Evolutionary conservation across 2,329 filamentous ascomycete genomes (phyloP).

Genomic region (Colletotrichum melonis): DNA sequence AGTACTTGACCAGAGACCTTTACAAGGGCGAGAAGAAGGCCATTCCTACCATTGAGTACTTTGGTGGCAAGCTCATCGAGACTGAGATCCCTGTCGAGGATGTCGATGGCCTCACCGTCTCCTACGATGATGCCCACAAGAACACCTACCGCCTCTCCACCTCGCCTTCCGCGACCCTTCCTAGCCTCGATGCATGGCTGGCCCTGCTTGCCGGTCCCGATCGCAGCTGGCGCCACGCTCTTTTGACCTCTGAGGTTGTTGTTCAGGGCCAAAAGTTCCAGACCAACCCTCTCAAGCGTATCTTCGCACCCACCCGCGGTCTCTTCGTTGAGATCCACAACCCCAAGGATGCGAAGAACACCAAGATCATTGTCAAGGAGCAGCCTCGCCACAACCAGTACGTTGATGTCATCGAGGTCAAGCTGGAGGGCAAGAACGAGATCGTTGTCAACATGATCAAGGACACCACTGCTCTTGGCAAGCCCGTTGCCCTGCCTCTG

Average conservation of each 20-base stretch:
- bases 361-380: constrained; percentile 87
- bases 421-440: constrained; percentile 78
- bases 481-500: constrained; percentile 84
- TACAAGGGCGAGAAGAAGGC: constrained; percentile 79
- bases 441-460: constrained; percentile 93
- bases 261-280: constrained; percentile 97
- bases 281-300: constrained; percentile 93
- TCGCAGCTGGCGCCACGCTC: constrained; percentile 93
- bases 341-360: constrained; percentile 85
- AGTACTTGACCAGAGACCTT: constrained; percentile 80
- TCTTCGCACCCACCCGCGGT: constrained; percentile 87
- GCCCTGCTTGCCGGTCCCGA: constrained; percentile 85
- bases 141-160: constrained; percentile 86
- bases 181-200: constrained; percentile 86
- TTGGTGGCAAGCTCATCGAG: constrained; percentile 87
- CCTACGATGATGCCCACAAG: constrained; percentile 82
- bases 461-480: constrained; percentile 86
- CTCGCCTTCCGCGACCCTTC: constrained; percentile 78
- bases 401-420: constrained; percentile 88
- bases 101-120: constrained; percentile 86
- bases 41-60: constrained; percentile 92
- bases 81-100: constrained; percentile 75
- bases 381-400: constrained; percentile 88
- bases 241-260: constrained; percentile 93
- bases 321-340: constrained; percentile 89